Evolutionary conservation across 1,284 basidiomycete species (phyloP), one percentile per base, ranked within the genome.

Genomic region (Cerrena zonata): DNA sequence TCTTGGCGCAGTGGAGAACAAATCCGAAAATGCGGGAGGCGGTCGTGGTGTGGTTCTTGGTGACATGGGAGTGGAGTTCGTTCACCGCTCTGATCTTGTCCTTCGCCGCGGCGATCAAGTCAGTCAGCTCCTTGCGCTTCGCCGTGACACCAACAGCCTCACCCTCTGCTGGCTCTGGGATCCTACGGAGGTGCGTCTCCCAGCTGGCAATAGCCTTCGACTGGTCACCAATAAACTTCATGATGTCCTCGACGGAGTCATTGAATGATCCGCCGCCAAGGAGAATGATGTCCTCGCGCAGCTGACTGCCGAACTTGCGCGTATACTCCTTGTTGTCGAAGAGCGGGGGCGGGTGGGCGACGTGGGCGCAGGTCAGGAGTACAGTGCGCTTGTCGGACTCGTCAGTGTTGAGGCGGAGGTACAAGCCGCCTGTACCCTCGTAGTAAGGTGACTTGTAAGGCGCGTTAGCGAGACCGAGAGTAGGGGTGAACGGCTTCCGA

Each of bases 361-460:
- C 70, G 53, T 73, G 70, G 47, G 59, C 59, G 52, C 50, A 51
- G 44, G 69, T 73, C 27, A 72, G 58, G 50, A 67, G 25, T 50
- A 58, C 39, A 57, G 67, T 53, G 52, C 61, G 58, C 44, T 67
- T 50, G 54, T 58, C 55, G n/a, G n/a, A n/a, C n/a, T n/a, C n/a
- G 19, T 66, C 58, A 2, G 50, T 57, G 57, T 58, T 50, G 19
- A 58, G 52, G 54, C 61, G 58, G 53, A 68, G 52, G 61, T 61
- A 74, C 48, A 72, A 51, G 47, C 53, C 60, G 18, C 58, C 64
- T 1, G 69, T 71, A 44, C 70, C 70, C 54, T 69, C 65, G 45
- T 46, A 55, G 51, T 64, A 42, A 41, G 69, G 67, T 13, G 24
- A 48, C 41, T 57, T 56, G 24, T 53, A 53, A 36, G 65, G 54